Percentiles rank a stretch among this genome's conserved stretches.
These are phyloP conservation scores for Candida sp. DNA, from an alignment of 1,139 yeast genomes.

Conservation along the genomic window DNA sequence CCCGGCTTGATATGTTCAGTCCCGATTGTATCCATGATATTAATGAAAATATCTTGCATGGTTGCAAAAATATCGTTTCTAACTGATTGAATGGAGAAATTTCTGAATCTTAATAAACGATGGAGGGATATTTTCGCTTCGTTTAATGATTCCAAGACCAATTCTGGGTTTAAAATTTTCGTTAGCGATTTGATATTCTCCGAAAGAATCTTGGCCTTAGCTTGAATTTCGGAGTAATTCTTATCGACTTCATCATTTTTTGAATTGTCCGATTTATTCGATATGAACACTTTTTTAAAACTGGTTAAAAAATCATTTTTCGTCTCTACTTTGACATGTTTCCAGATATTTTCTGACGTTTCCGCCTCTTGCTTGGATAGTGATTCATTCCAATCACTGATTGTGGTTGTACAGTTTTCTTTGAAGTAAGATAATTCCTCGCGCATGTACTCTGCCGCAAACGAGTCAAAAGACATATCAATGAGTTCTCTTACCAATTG, in stretches of 20 bases:
- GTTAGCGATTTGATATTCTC: conserved; percentile 42
- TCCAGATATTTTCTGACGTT: conserved; percentile 35
- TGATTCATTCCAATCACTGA: conserved; percentile 32
- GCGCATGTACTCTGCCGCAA: conserved; percentile 47
- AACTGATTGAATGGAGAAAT: conserved; percentile 30
- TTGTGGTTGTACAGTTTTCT: conserved; percentile 19
- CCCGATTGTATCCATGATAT: conserved; percentile 63
- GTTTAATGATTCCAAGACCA: conserved; percentile 35
- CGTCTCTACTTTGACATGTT: conserved; percentile 38
- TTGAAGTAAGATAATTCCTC: conserved; percentile 38
- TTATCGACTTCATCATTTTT: conserved; percentile 11
- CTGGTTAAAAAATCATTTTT: conserved; percentile 50
- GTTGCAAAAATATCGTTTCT: conserved; percentile 28
- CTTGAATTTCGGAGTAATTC: conserved; percentile 38
- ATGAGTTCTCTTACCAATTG: conserved; percentile 35
- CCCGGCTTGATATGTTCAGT: conserved; percentile 75
- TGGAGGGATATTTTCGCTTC: conserved; percentile 35
- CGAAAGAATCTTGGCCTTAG: conserved; percentile 40
- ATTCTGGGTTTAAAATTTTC: conserved; percentile 38
- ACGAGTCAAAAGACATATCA: conserved; percentile 47
- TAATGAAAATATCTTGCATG: conserved; percentile 61
- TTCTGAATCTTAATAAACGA: conserved; percentile 30
- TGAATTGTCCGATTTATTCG: conserved; percentile 21
- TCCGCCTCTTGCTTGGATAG: conserved; percentile 38
- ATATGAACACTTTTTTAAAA: conserved; percentile 59